Conservation (phyloP, 305 asterid genomes). For the Plantago coronopus region DNA sequence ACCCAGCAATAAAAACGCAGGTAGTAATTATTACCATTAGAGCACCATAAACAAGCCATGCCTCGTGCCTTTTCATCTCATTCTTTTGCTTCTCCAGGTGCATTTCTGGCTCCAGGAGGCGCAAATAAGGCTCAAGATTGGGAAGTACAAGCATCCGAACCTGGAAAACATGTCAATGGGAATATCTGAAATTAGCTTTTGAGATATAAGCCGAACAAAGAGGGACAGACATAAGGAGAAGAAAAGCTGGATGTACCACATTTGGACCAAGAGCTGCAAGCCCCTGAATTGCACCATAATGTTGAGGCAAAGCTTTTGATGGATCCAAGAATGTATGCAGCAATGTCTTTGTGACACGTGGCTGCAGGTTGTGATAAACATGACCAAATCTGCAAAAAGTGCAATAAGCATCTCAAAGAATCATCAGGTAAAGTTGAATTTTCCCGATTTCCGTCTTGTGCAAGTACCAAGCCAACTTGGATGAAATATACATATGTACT, state of each 20-base stretch:
- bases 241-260: constrained; percentile 54
- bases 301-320: constrained; percentile 80
- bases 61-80: constrained; percentile 90
- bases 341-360: constrained; percentile 79
- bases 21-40: constrained; percentile 72
- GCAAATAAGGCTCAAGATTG: constrained; percentile 73
- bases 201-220: not conserved
- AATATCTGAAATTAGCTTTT: not conserved
- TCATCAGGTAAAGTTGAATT: not conserved
- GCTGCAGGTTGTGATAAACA: constrained; percentile 80
- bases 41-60: constrained; percentile 96
- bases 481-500: constrained; percentile 14
- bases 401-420: not conserved
- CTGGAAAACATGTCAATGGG: constrained; percentile 35
- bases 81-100: constrained; percentile 84
- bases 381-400: constrained; percentile 67
- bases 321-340: constrained; percentile 83
- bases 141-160: constrained; percentile 77
- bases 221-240: constrained; percentile 14
- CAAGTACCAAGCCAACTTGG: constrained; percentile 6
- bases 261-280: constrained; percentile 87
- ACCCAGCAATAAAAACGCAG: not conserved
- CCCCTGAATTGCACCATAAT: constrained; percentile 97
- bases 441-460: constrained; percentile 2
- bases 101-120: constrained; percentile 92